phyloP scores from a whole-genome alignment of 805 yeast genomes.

The Yamadazyma philogaea region DNA sequence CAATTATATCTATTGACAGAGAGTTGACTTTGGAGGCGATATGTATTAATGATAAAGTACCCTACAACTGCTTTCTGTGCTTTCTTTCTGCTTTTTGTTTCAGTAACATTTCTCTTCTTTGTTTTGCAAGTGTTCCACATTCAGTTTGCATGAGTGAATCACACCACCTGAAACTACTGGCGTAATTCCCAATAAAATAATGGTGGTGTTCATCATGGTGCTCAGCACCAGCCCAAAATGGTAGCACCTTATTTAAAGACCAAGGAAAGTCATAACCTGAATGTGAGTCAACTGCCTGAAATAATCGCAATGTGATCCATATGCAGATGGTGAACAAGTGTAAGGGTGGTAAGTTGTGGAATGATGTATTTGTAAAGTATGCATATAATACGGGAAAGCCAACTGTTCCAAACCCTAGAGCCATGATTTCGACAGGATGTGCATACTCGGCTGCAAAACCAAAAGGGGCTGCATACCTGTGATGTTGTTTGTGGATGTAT shows the following conservation, averaged over 20 bases:
- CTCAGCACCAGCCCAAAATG: constrained; percentile 98
- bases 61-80: constrained; percentile 15
- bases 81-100: constrained; percentile 47
- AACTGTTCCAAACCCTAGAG: constrained; percentile 92
- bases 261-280: constrained; percentile 98
- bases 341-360: constrained; percentile 35
- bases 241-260: constrained; percentile 88
- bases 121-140: constrained; percentile 79
- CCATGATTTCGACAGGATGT: constrained; percentile 89
- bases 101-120: constrained; percentile 66
- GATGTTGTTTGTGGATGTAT: constrained; percentile 95
- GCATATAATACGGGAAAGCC: constrained; percentile 91
- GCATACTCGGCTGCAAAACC: constrained; percentile 98
- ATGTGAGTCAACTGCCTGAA: constrained; percentile 97
- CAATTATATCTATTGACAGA: no score
- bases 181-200: constrained; percentile 92
- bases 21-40: no score
- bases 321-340: constrained; percentile 85
- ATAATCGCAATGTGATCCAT: constrained; percentile 85
- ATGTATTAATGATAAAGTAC: not conserved
- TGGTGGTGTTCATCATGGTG: constrained; percentile 98
- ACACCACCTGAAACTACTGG: constrained; percentile 96
- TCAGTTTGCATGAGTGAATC: constrained; percentile 86
- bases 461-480: constrained; percentile 96
- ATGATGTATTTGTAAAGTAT: constrained; percentile 51